A percentile compares a stretch with the other conserved stretches of the same genome.
These are phyloP conservation scores for Garcia nutans DNA, from an alignment of 345 rosid species.

Conservation along the genomic window DNA sequence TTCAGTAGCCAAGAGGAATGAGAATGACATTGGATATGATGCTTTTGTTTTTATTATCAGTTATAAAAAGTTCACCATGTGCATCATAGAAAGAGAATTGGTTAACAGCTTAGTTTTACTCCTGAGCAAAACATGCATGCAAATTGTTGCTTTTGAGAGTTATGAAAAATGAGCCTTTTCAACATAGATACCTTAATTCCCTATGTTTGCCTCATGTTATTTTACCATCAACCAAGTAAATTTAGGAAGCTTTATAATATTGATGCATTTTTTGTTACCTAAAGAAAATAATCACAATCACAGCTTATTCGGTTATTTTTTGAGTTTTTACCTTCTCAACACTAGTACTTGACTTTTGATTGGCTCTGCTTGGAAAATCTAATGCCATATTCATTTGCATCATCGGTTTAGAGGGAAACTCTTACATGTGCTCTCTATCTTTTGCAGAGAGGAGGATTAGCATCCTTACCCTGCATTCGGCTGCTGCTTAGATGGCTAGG, in stretches of 20 bases:
- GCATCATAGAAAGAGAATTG: neutral
- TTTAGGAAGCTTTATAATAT: neutral
- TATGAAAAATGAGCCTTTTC: neutral
- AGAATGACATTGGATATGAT: neutral
- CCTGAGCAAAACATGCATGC: neutral
- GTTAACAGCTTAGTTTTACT: neutral
- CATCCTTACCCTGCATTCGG: constrained; percentile 49
- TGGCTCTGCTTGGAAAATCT: neutral
- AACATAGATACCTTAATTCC: too few relatives aligned
- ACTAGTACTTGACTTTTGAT: neutral
- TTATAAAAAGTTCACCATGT: neutral
- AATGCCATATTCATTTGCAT: neutral
- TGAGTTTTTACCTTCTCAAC: neutral
- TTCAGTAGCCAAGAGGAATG: neutral
- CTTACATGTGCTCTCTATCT: neutral
- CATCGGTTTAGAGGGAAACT: neutral
- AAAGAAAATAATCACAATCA: neutral
- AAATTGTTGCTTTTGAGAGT: neutral
- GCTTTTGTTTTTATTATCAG: constrained; percentile 11
- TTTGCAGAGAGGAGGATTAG: constrained; percentile 69
- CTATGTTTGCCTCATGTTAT: neutral
- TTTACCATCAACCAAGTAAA: neutral
- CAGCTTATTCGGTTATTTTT: neutral
- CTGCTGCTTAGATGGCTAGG: constrained; percentile 43
- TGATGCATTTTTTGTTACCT: neutral